Evolutionary conservation across 2,329 filamentous ascomycete genomes (phyloP).

Genomic region (Aspergillus arachidicola): DNA sequence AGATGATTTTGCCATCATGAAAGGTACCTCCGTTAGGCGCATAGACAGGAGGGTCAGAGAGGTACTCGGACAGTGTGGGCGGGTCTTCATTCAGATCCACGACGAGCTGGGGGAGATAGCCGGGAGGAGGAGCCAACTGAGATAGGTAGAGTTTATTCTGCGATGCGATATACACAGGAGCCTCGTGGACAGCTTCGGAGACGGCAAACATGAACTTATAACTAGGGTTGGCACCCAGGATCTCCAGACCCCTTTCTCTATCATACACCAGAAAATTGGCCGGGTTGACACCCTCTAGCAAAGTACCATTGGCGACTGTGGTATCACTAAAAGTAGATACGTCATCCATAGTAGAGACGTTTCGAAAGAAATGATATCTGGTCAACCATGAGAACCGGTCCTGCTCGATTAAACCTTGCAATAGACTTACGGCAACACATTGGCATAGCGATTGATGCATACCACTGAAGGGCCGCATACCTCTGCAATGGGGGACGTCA

Average conservation of each 20-base stretch:
- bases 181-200: slow-evolving; percentile 44
- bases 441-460: slow-evolving; percentile 43
- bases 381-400: slow-evolving; percentile 22
- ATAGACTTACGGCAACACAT: slow-evolving; percentile 24
- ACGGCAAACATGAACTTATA: slow-evolving; percentile 44
- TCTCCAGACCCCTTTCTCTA: slow-evolving; percentile 35
- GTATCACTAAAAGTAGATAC: slow-evolving; percentile 35
- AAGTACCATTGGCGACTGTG: slow-evolving; percentile 35
- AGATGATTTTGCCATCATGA: slow-evolving; percentile 44
- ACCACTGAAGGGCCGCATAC: slow-evolving; percentile 35
- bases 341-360: slow-evolving; percentile 26
- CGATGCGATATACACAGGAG: slow-evolving; percentile 44
- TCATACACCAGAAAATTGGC: slow-evolving; percentile 45
- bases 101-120: slow-evolving; percentile 42
- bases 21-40: slow-evolving; percentile 47
- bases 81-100: slow-evolving; percentile 48
- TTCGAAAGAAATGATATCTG: slow-evolving; percentile 44
- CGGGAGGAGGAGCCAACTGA: slow-evolving; percentile 39
- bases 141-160: slow-evolving; percentile 46
- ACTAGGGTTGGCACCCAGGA: slow-evolving; percentile 40
- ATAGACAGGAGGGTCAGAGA: slow-evolving; percentile 48
- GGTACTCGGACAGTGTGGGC: slow-evolving; percentile 42
- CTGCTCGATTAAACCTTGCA: background rate
- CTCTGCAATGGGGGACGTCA: slow-evolving; percentile 32
- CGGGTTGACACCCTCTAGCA: slow-evolving; percentile 32